Percentiles rank a stretch among this genome's conserved stretches.
These are phyloP conservation scores for Microcera coccophila DNA, from an alignment of 2,329 filamentous ascomycete species.

Conservation along the genomic window DNA sequence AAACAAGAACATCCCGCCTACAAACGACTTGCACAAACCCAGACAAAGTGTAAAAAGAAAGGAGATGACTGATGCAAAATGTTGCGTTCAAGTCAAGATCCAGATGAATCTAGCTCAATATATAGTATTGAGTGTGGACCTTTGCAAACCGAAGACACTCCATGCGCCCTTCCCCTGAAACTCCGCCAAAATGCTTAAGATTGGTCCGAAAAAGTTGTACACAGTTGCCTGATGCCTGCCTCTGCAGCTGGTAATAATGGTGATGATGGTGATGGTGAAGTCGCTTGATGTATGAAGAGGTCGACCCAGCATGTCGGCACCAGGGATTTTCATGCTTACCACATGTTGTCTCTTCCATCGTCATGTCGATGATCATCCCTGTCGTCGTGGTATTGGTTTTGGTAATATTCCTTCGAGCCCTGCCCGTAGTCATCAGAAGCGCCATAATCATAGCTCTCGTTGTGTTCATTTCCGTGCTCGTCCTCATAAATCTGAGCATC, in stretches of 20 bases:
- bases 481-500: conserved; percentile 53
- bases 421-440: conserved; percentile 37
- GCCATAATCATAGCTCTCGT: conserved; percentile 37
- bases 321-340: conserved; percentile 34
- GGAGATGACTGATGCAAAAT: conserved; percentile 10
- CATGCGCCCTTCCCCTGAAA: conserved; percentile 28
- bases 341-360: conserved; percentile 41
- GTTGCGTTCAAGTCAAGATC: conserved; percentile 14
- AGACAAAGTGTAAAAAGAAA: conserved; percentile 9
- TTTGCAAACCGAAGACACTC: conserved; percentile 21
- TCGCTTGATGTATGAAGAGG: conserved; percentile 21
- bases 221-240: conserved; percentile 18
- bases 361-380: conserved; percentile 33
- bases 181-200: conserved; percentile 35
- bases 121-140: conserved; percentile 15
- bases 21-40: conserved; percentile 13
- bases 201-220: conserved; percentile 23
- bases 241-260: conserved; percentile 15
- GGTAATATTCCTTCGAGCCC: conserved; percentile 40
- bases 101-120: conserved; percentile 14
- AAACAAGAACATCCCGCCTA: conserved; percentile 11
- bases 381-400: conserved; percentile 35
- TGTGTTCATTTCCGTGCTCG: conserved; percentile 42
- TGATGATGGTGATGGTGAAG: conserved; percentile 14
- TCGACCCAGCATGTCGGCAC: too few species aligned